These are phyloP conservation scores for Hyphopichia wangnamkhiaoensis DNA, from an alignment of 1,139 yeast species.

Conservation along the genomic window DNA sequence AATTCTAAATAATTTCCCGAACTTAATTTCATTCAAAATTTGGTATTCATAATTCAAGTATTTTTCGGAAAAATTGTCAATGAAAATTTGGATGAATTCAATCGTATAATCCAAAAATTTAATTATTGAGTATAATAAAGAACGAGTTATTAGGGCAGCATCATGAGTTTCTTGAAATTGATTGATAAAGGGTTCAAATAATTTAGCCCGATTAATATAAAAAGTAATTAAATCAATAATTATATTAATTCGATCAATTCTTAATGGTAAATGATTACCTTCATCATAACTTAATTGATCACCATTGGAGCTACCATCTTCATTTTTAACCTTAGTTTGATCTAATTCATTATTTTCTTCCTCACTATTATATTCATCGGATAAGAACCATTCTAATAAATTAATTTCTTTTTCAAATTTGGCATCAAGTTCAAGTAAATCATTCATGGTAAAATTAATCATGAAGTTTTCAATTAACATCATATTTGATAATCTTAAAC, in stretches of 20 bases:
- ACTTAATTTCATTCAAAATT: conserved; percentile 22
- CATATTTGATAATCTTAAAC: conserved; percentile 49
- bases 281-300: conserved; percentile 15
- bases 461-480: conserved; percentile 55
- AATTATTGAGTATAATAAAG: conserved; percentile 37
- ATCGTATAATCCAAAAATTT: conserved; percentile 38
- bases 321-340: conserved; percentile 4
- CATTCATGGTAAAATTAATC: conserved; percentile 43
- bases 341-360: conserved; percentile 7
- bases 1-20: conserved; percentile 36
- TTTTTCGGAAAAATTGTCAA: conserved; percentile 19
- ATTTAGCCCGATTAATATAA: conserved; percentile 51
- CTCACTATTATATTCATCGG: conserved; percentile 17
- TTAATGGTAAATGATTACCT: conserved; percentile 25
- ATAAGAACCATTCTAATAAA: conserved; percentile 27
- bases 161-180: conserved; percentile 36
- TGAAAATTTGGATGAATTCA: conserved; percentile 25
- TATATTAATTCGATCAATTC: conserved; percentile 37
- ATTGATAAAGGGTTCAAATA: conserved; percentile 52
- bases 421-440: conserved; percentile 39
- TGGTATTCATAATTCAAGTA: conserved; percentile 15
- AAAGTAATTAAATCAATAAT: conserved; percentile 47
- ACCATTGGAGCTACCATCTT: conserved; percentile 8
- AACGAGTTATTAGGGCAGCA: conserved; percentile 26
- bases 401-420: conserved; percentile 44